These are phyloP conservation scores for Calcarisporium arbuscula DNA, from an alignment of 2,329 filamentous ascomycete genomes.

Conservation along the genomic window DNA sequence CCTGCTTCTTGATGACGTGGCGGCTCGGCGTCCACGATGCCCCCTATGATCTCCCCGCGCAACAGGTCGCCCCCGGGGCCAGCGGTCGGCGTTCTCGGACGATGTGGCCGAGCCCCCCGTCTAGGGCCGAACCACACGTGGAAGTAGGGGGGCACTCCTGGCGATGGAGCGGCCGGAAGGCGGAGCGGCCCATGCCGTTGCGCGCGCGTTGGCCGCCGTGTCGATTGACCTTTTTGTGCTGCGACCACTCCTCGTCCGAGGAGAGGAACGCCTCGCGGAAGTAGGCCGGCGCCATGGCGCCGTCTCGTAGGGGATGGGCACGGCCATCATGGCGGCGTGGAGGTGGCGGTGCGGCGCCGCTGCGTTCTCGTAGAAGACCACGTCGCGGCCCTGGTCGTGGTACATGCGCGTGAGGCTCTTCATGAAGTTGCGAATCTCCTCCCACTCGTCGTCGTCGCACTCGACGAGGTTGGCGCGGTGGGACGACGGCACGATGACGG, in stretches of 20 bases:
- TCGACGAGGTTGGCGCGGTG: constrained; percentile 89
- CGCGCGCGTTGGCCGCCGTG: constrained; percentile 61
- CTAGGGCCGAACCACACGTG: constrained; percentile 92
- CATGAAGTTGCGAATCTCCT: constrained; percentile 98
- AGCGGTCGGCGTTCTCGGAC: constrained; percentile 77
- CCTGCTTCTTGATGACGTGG: constrained; percentile 88
- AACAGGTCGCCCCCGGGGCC: constrained; percentile 89
- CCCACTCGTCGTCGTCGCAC: constrained; percentile 98
- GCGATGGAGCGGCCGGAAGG: constrained; percentile 78
- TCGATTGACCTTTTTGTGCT: constrained; percentile 92
- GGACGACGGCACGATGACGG: constrained; percentile 81
- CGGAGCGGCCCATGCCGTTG: constrained; percentile 66
- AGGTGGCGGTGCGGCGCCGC: constrained; percentile 69
- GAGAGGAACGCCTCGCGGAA: constrained; percentile 91
- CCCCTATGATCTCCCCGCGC: constrained; percentile 83
- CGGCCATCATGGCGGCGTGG: constrained; percentile 79
- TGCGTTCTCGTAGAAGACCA: constrained; percentile 97
- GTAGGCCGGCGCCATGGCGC: constrained; percentile 86
- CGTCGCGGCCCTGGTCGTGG: constrained; percentile 83
- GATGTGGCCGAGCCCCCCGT: no score
- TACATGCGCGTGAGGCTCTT: constrained; percentile 92
- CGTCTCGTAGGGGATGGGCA: constrained; percentile 91
- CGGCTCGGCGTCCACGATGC: constrained; percentile 78
- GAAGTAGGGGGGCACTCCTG: constrained; percentile 98
- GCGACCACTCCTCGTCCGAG: constrained; percentile 87